Evolutionary conservation across 2,329 filamentous ascomycete genomes (phyloP), one percentile per base, ranked within the genome.

Genomic region (Ophiostoma triangulosporum): DNA sequence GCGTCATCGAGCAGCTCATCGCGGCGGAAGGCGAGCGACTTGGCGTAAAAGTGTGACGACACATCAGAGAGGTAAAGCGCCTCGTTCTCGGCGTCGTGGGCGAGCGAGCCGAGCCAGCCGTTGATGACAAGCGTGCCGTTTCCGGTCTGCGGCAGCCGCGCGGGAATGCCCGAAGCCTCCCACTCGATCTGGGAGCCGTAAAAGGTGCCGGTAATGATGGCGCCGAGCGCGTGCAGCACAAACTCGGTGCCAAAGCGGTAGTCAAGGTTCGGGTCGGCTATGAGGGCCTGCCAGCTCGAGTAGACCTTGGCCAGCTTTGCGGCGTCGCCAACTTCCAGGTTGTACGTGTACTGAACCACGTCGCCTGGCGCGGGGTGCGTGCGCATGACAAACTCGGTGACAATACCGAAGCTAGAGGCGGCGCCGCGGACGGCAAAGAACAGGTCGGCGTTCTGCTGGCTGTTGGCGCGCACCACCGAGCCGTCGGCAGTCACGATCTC

Each of bases 71-170:
- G 64, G 62, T 69, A 69, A 4, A 79, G 65, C 0, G 65, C 73
- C 12, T 70, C 69, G 35, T 71, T 68, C 56, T 80, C 70, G 12
- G 73, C 75, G 55, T 74, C 69, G 43, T 76, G 69, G 0, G 73
- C 69, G 6, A 84, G 67, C 48, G 80, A 70, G 6, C 71, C 79
- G 20, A 85, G 67, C 80, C 81, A 87, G 66, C 84, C 77, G 38
- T 74, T 72, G 22, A 80, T 59, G n/a, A 75, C 70, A 6, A 78
- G 60, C 9, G 73, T 69, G 11, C 62, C 67, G 3, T 49, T 48
- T 5, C 68, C 63, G 11, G 63, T 67, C 20, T 43, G 20, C 8
- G 77, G 76, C 2, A 81, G 71, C 53, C 65, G 69, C 20, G 64
- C 61, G 2, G 69, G 65, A 24, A 81, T 78, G 0, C 74, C 75